Conservation (phyloP, 768 basidiomycete genomes). For the Suillus clintonianus region DNA sequence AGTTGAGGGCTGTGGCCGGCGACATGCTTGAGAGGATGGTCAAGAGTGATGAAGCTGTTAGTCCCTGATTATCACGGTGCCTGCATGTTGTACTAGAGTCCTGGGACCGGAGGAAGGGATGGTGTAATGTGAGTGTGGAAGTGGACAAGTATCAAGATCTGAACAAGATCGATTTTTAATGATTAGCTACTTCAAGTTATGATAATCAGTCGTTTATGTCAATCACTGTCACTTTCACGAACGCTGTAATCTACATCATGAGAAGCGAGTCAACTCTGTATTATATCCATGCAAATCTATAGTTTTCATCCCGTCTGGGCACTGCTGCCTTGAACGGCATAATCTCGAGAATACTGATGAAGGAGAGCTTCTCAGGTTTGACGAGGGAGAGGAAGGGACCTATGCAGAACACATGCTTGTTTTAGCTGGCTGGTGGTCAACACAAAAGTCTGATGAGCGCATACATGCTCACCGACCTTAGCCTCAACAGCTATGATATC, state of each 20-base stretch:
- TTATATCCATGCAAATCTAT: slow-evolving; percentile 12
- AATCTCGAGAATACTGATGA: slow-evolving; percentile 86
- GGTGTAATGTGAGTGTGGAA: neutral
- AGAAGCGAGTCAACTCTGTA: neutral
- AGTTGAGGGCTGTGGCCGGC: too few relatives aligned
- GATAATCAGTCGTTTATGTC: too few relatives aligned
- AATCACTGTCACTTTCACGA: too few relatives aligned
- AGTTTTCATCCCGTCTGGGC: slow-evolving; percentile 84
- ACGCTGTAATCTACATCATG: neutral
- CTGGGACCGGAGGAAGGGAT: neutral
- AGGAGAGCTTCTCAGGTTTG: slow-evolving; percentile 71
- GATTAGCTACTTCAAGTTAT: too few relatives aligned
- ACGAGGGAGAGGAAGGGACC: slow-evolving; percentile 79
- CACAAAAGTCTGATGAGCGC: neutral
- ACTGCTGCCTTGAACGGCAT: slow-evolving; percentile 80
- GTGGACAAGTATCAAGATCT: neutral
- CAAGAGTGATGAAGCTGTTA: too few relatives aligned
- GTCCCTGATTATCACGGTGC: neutral
- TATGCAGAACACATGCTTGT: slow-evolving; percentile 33
- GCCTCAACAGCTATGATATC: slow-evolving; percentile 43
- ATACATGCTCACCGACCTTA: slow-evolving; percentile 20
- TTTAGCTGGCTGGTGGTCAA: neutral
- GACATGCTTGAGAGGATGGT: too few relatives aligned
- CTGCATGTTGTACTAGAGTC: neutral
- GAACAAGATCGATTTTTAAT: neutral